Evolutionary conservation across 75 land plant genomes (phyloP).

Genomic region (Picea sitchensis): DNA sequence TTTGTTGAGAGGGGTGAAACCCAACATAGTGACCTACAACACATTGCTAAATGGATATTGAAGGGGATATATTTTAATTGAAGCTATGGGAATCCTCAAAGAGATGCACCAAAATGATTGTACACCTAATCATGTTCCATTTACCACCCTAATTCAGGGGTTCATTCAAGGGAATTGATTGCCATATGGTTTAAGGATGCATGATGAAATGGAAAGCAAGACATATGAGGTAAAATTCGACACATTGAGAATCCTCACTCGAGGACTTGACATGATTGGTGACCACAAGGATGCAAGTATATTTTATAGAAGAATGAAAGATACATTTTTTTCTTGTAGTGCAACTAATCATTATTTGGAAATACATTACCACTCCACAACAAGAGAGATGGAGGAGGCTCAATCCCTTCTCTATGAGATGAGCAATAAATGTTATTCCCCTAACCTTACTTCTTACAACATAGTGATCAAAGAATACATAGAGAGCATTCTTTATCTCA

Average conservation of each 20-base stretch:
- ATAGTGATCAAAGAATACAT: conserved; percentile 35
- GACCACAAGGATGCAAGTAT: conserved; percentile 1
- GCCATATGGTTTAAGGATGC: neutral
- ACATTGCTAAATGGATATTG: conserved; percentile 19
- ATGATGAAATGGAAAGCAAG: neutral
- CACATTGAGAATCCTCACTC: neutral
- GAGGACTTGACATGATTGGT: conserved; percentile 4
- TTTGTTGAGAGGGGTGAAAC: conserved; percentile 23
- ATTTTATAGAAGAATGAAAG: conserved; percentile 1
- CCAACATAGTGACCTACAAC: conserved; percentile 31
- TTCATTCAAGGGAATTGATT: neutral
- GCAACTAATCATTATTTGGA: conserved; percentile 4
- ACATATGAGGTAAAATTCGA: neutral
- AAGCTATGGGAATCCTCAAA: neutral
- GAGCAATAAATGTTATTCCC: conserved; percentile 31
- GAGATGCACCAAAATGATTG: conserved; percentile 13
- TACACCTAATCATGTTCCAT: conserved; percentile 11
- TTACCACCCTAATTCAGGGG: conserved; percentile 15
- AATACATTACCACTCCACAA: neutral
- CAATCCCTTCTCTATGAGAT: conserved; percentile 26
- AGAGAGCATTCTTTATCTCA: too few species aligned
- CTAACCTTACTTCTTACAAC: conserved; percentile 41
- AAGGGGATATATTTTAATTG: conserved; percentile 21
- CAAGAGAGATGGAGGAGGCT: conserved; percentile 24
- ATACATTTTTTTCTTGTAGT: neutral